These are phyloP conservation scores for Heterobasidion occidentale DNA, from an alignment of 1,284 basidiomycete species.

Conservation along the genomic window DNA sequence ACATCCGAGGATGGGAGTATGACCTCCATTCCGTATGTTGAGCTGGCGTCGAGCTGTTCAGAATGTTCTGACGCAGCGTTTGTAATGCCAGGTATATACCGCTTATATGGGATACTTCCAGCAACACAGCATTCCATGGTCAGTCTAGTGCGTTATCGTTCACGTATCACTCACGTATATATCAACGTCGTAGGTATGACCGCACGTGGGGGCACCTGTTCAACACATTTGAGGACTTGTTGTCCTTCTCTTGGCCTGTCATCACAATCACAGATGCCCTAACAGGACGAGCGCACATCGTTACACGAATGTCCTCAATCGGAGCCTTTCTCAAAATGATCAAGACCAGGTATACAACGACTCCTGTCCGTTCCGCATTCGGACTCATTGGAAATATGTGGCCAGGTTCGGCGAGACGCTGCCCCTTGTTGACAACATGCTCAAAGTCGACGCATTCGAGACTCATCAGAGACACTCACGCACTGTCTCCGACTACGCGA, in stretches of 20 bases:
- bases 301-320: conserved; percentile 64
- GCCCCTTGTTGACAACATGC: conserved; percentile 61
- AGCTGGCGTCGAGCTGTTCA: conserved; percentile 3
- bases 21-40: conserved; percentile 72
- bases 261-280: conserved; percentile 70
- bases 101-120: conserved; percentile 84
- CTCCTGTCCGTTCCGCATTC: not conserved
- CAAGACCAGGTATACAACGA: conserved; percentile 48
- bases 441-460: conserved; percentile 60
- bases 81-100: conserved; percentile 55
- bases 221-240: conserved; percentile 73
- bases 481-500: conserved; percentile 58
- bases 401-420: conserved; percentile 71
- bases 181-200: conserved; percentile 52
- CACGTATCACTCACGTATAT: not conserved
- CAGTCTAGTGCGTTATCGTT: conserved; percentile 15
- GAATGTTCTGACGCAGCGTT: conserved; percentile 2
- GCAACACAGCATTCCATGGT: conserved; percentile 67
- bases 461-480: conserved; percentile 59
- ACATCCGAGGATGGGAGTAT: conserved; percentile 75
- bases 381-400: not conserved
- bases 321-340: conserved; percentile 73
- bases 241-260: conserved; percentile 80
- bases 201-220: conserved; percentile 79
- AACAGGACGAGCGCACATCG: conserved; percentile 74